Evolutionary conservation across 768 basidiomycete species (phyloP).

Genomic region (Mycena polygramma): DNA sequence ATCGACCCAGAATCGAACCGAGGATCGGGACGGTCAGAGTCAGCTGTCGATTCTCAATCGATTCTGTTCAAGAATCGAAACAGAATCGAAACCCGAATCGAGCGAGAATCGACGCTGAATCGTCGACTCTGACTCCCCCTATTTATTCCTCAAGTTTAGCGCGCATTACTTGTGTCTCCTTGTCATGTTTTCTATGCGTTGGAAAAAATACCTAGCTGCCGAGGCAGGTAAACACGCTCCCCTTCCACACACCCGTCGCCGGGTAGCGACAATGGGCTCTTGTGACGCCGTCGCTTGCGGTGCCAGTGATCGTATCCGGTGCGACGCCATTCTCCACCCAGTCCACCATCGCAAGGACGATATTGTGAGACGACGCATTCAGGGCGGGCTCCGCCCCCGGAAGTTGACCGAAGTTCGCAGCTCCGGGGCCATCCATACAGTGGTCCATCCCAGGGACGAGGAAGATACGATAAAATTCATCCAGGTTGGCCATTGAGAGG

Average conservation of each 20-base stretch:
- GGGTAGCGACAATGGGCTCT: slow-evolving; percentile 25
- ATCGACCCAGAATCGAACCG: too few species aligned
- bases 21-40: too few species aligned
- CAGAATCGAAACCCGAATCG: too few species aligned
- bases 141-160: too few species aligned
- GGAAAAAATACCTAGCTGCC: too few species aligned
- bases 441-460: slow-evolving; percentile 43
- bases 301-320: slow-evolving; percentile 21
- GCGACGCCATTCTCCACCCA: slow-evolving; percentile 25
- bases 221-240: background rate
- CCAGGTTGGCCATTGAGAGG: slow-evolving; percentile 24
- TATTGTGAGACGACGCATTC: slow-evolving; percentile 12
- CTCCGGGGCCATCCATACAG: slow-evolving; percentile 36
- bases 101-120: too few species aligned
- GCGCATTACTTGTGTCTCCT: too few species aligned
- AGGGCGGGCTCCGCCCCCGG: background rate
- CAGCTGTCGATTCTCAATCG: too few species aligned
- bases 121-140: too few species aligned
- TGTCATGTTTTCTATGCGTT: too few species aligned
- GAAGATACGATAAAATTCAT: slow-evolving; percentile 44
- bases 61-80: too few species aligned
- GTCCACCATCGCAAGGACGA: slow-evolving; percentile 25
- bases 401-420: slow-evolving; percentile 33
- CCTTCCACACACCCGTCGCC: slow-evolving; percentile 16
- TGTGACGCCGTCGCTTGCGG: background rate